These are phyloP conservation scores for Pichia sp. DNA, from an alignment of 1,139 yeast genomes.

Conservation along the genomic window DNA sequence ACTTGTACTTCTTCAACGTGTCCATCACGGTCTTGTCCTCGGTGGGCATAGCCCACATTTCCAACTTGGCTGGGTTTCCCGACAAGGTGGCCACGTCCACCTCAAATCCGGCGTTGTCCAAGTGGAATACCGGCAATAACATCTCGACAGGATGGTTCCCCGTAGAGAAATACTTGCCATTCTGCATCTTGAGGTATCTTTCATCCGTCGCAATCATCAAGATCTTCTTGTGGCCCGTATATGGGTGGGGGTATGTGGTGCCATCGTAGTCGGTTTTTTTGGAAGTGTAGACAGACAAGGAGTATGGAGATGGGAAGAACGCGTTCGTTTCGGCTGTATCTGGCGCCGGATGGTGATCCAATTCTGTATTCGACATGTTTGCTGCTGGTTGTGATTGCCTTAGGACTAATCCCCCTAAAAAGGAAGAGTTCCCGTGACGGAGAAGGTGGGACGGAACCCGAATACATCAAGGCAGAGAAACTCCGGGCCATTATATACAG, in stretches of 20 bases:
- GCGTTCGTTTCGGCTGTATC: slow-evolving; percentile 13
- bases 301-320: slow-evolving; percentile 16
- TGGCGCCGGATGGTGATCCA: neutral
- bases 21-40: slow-evolving; percentile 13
- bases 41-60: slow-evolving; percentile 16
- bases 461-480: too few species aligned
- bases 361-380: neutral
- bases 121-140: slow-evolving; percentile 14
- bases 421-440: too few species aligned
- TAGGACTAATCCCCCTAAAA: too few species aligned
- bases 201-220: slow-evolving; percentile 12
- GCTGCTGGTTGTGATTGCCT: slow-evolving; percentile 6
- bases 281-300: slow-evolving; percentile 11
- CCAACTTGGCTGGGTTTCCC: slow-evolving; percentile 15
- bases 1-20: slow-evolving; percentile 8
- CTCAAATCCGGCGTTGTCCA: slow-evolving; percentile 15
- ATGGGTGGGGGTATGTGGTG: slow-evolving; percentile 10
- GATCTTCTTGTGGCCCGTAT: slow-evolving; percentile 10
- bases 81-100: slow-evolving; percentile 16
- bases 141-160: slow-evolving; percentile 18
- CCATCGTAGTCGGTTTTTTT: slow-evolving; percentile 15
- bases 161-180: slow-evolving; percentile 15
- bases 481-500: too few species aligned
- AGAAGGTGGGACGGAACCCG: too few species aligned
- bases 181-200: slow-evolving; percentile 11